Conservation (phyloP, 768 basidiomycete species). For the Rhizopogon sp. region DNA sequence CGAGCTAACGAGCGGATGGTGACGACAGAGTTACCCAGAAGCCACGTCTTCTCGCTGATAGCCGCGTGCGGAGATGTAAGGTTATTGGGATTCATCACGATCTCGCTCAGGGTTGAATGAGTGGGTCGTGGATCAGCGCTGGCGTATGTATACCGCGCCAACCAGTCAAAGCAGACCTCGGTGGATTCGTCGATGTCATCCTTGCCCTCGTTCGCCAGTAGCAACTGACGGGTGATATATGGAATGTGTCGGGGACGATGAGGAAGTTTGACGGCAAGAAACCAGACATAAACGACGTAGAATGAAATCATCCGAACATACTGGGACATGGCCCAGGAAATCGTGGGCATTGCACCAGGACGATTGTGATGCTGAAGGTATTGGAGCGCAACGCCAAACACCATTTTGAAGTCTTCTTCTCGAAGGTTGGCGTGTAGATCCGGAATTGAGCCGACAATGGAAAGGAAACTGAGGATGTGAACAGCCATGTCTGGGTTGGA, state of each 20-base stretch:
- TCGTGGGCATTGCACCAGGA: constrained; percentile 48
- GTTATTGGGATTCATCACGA: constrained; percentile 59
- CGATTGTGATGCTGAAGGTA: constrained; percentile 91
- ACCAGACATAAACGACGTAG: constrained; percentile 92
- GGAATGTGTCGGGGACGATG: constrained; percentile 79
- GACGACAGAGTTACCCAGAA: constrained; percentile 78
- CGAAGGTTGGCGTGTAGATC: constrained; percentile 86
- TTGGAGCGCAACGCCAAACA: constrained; percentile 90
- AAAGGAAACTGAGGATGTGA: constrained; percentile 92
- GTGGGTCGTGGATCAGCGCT: constrained; percentile 91
- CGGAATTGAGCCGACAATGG: constrained; percentile 78
- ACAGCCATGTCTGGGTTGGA: constrained; percentile 89
- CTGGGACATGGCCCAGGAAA: constrained; percentile 85
- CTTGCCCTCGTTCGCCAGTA: constrained; percentile 78
- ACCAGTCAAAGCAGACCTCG: constrained; percentile 97
- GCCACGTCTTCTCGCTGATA: constrained; percentile 71
- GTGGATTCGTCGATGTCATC: constrained; percentile 79
- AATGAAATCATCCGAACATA: constrained; percentile 89
- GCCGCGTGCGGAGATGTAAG: constrained; percentile 31
- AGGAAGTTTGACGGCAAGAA: constrained; percentile 77
- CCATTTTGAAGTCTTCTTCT: constrained; percentile 84
- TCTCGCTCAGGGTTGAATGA: constrained; percentile 69
- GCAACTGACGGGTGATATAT: constrained; percentile 81
- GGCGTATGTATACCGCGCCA: constrained; percentile 90
- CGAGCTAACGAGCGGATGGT: constrained; percentile 71